phyloP scores from a whole-genome alignment of 2,329 filamentous ascomycete species.

The Pseudophaeomoniella oleicola region DNA sequence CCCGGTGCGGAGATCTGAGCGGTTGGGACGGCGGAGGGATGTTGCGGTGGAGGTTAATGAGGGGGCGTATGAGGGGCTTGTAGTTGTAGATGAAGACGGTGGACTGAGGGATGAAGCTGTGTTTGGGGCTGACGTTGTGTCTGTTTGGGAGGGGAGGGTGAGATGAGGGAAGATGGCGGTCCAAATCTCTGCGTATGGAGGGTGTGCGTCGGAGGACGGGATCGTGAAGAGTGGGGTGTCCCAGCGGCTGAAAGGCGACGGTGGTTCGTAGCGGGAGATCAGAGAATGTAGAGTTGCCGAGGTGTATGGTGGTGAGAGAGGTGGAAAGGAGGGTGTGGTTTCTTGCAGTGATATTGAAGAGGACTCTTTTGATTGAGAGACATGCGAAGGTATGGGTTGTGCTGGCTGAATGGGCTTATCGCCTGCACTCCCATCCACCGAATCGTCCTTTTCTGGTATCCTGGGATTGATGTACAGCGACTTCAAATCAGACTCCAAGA shows the following conservation, averaged over 20 bases:
- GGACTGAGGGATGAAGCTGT: too few relatives aligned
- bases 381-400: neutral
- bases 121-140: constrained; percentile 3
- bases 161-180: constrained; percentile 29
- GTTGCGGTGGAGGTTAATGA: constrained; percentile 11
- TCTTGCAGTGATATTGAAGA: constrained; percentile 1
- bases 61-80: constrained; percentile 8
- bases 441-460: neutral
- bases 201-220: constrained; percentile 38
- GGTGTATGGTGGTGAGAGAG: constrained; percentile 27
- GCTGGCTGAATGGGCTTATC: neutral
- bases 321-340: constrained; percentile 12
- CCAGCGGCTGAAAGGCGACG: constrained; percentile 51
- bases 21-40: constrained; percentile 7
- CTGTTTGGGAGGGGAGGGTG: constrained; percentile 5
- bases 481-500: constrained; percentile 9
- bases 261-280: constrained; percentile 52
- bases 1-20: constrained; percentile 7
- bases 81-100: constrained; percentile 6
- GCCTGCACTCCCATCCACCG: neutral
- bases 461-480: constrained; percentile 10
- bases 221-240: constrained; percentile 52
- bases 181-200: constrained; percentile 47
- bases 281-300: constrained; percentile 47
- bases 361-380: neutral